Conservation (phyloP, 306 rosid genomes). For the Fagus crenata region DNA sequence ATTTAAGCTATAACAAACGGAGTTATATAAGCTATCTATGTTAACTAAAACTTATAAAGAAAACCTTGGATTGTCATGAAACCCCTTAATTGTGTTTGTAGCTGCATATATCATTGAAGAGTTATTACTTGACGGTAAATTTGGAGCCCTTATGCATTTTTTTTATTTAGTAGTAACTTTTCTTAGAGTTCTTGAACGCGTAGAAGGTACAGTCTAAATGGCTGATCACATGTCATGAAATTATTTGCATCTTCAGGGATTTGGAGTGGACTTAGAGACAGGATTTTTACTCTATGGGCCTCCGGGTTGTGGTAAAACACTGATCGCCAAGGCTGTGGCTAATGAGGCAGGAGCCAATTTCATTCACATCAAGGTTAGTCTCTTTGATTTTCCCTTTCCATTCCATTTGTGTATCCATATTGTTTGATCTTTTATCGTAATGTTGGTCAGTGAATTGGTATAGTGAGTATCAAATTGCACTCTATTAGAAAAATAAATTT, state of each 20-base stretch:
- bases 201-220: slow-evolving; percentile 3
- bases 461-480: not conserved
- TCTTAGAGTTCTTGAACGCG: not conserved
- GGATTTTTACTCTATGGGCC: slow-evolving; percentile 95
- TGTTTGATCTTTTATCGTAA: not conserved
- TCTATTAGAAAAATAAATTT: not conserved
- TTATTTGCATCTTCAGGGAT: slow-evolving; percentile 43
- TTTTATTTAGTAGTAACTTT: not conserved
- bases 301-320: slow-evolving; percentile 94
- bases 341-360: slow-evolving; percentile 90
- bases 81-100: not conserved
- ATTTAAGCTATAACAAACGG: no score
- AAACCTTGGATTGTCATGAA: not conserved
- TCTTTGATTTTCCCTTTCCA: slow-evolving; percentile 1
- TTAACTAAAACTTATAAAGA: no score
- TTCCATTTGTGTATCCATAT: not conserved
- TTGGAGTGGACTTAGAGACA: slow-evolving; percentile 65
- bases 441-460: not conserved
- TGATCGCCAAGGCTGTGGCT: slow-evolving; percentile 92
- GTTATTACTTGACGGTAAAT: not conserved
- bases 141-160: not conserved
- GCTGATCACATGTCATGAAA: slow-evolving; percentile 25
- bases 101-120: not conserved
- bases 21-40: no score
- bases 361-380: slow-evolving; percentile 63